Evolutionary conservation across 495 filamentous ascomycete genomes (phyloP), one percentile per base, ranked within the genome.

Genomic region (Penicillium parvum): DNA sequence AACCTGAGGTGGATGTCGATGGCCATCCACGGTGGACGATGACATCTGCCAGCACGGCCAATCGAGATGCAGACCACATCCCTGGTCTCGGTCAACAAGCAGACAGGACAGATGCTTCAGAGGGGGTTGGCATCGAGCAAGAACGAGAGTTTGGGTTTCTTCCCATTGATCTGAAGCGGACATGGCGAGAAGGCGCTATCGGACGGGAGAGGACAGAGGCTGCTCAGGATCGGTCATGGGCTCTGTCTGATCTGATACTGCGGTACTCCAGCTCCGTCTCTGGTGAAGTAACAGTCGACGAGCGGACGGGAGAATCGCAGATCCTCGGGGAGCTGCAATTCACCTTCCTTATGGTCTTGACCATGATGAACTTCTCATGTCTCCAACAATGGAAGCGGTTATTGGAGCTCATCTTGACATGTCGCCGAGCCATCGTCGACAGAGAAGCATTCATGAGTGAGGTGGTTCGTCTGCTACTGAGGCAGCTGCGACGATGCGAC

Each of bases 281-380:
- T 7, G 57, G 49, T 11, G 45, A 49, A 20, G 26, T 27, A n/a
- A 39, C 37, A 2, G 37, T 46, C 1, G 52, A 59, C 28, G 52
- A 58, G 25, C 35, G 42, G 22, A 32, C 36, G 9, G 68, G 64
- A 2, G 60, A 70, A 44, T 45, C 49, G 5, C 52, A 86, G 32
- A 52, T 96, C 3, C 61, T 94, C n/a, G 91, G 90, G 28, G 90
- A 97, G 55, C 53, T 96, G 29, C 88, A 96, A 53, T 84, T 94
- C 53, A 75, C 80, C 25, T 96, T 92, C 63, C 53, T 96, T 4
- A 86, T 84, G 58, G 82, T 88, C 8, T 69, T 89, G 45, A 85
- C 84, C 17, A 71, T 96, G 30, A 84, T 84, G 60, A 96, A 94
- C 57, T 77, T 82, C 49, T 89, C 88, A 1, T 95, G 87, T 57